Percentiles rank a stretch among this genome's conserved stretches.
These are phyloP conservation scores for Salmacisia buchloeana DNA, from an alignment of 1,284 basidiomycete genomes.

Conservation along the genomic window DNA sequence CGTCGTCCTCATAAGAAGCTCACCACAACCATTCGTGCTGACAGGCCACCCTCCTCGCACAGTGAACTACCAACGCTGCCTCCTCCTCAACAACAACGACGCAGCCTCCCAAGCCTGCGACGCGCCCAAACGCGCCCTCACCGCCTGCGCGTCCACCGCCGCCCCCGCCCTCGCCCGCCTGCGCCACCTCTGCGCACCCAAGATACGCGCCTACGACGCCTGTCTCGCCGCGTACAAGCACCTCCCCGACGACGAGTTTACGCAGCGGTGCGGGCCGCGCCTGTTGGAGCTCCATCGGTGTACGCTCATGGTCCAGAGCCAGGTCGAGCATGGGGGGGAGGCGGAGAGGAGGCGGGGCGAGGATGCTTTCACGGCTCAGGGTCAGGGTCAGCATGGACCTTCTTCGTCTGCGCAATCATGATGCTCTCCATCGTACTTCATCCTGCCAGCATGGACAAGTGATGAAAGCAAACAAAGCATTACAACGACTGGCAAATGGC, in stretches of 20 bases:
- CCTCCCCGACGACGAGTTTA: conserved; percentile 33
- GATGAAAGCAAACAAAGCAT: too few relatives aligned
- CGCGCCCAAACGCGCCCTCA: conserved; percentile 28
- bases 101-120: conserved; percentile 24
- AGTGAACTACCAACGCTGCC: conserved; percentile 40
- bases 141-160: conserved; percentile 37
- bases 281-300: conserved; percentile 37
- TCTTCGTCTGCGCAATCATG: not conserved
- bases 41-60: not conserved
- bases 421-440: too few relatives aligned
- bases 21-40: not conserved
- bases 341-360: conserved; percentile 1
- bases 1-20: not conserved
- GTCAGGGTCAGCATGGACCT: not conserved
- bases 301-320: conserved; percentile 39
- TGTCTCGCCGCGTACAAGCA: conserved; percentile 29
- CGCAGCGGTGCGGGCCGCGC: conserved; percentile 34
- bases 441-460: too few relatives aligned
- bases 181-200: conserved; percentile 33
- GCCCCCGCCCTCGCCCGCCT: conserved; percentile 40
- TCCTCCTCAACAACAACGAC: conserved; percentile 36
- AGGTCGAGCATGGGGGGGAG: conserved; percentile 17
- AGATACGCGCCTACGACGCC: conserved; percentile 39
- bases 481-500: too few relatives aligned
- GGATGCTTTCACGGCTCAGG: not conserved